phyloP scores from a whole-genome alignment of 257 asterid genomes.

The Galeopsis tetrahit region DNA sequence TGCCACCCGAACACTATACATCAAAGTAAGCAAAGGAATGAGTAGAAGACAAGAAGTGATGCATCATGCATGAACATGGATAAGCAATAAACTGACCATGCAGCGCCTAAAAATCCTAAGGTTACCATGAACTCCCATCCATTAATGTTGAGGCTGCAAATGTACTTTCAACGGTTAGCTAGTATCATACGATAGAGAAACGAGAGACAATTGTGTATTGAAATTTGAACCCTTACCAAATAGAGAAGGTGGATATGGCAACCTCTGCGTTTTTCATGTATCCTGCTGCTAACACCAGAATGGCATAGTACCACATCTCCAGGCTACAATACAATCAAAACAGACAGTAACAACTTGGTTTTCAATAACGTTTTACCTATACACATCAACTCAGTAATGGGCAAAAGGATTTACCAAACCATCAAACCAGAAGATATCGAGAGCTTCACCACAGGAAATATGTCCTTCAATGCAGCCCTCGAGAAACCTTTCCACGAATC shows the following conservation, averaged over 20 bases:
- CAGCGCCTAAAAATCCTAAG: constrained; percentile 80
- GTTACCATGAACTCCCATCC: constrained; percentile 91
- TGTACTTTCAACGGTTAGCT: background rate
- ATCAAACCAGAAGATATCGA: constrained; percentile 83
- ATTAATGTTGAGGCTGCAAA: constrained; percentile 69
- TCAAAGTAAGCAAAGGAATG: background rate
- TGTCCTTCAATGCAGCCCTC: constrained; percentile 65
- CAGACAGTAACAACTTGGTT: constrained; percentile 1
- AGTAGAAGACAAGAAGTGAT: background rate
- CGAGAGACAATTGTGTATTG: background rate
- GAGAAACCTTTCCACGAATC: constrained; percentile 81
- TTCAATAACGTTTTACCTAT: background rate
- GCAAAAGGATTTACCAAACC: constrained; percentile 64
- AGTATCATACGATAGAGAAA: constrained; percentile 20
- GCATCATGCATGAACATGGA: background rate
- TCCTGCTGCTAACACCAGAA: constrained; percentile 84
- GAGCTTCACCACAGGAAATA: constrained; percentile 81
- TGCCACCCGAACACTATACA: constrained; percentile 79
- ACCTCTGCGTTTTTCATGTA: constrained; percentile 85
- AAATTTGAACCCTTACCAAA: constrained; percentile 54
- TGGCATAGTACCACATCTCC: constrained; percentile 89
- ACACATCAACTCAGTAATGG: background rate
- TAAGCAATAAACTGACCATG: constrained; percentile 43
- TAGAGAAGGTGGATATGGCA: constrained; percentile 86
- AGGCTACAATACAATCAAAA: constrained; percentile 47